Base-by-base conservation (phyloP, 345 rosid genomes). In the Gossypium herbaceum region DNA sequence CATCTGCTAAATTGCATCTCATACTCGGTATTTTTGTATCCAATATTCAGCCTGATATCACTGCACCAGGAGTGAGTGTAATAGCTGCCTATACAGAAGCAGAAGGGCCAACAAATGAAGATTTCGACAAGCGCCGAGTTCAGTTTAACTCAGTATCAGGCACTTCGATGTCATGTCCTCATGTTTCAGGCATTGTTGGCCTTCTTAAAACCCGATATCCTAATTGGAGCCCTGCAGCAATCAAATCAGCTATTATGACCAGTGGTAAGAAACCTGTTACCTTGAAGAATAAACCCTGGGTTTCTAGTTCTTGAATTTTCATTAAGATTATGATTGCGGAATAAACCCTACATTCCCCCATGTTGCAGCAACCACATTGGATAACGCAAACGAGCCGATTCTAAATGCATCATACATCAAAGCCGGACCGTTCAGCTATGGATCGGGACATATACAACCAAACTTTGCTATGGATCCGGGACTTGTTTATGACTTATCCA, bases 131-230 rank as follows among this genome's bases (percentile, higher is more conserved):
- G 52, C 89, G 97, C 2, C 80, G 92, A 27, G 80, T 84, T 68
- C 77, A 79, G 57, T 93, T 73, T 78, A 86, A 85, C 78, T 82
- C 85, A 4, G 48, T 74, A 19, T 91, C 97, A 0, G 98, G 98
- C 74, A 93, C 98, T 45, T 91, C 97, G 7, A 93, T 91, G 98
- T 91, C 97, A 12, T 91, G 97, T 76, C 97, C 98, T 81, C 98
- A 91, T 77, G 79, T 93, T 74, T 86, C 98, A 3, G 97, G 97
- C 29, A 75, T 90, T 59, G 94, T 73, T 4, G 95, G 97, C 12
- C 94, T 93, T 72, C 90, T 93, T 51, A 88, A 86, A 80, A 83
- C 87, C 61, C 86, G 88, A 27, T 77, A 91, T 78, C 95, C 95
- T 41, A 73, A 79, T 45, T 93, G 98, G 98, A 90, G 88, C 78